Evolutionary conservation across 2,329 filamentous ascomycete genomes (phyloP), one percentile per base, ranked within the genome.

Genomic region (Phaeosphaeria sp.): DNA sequence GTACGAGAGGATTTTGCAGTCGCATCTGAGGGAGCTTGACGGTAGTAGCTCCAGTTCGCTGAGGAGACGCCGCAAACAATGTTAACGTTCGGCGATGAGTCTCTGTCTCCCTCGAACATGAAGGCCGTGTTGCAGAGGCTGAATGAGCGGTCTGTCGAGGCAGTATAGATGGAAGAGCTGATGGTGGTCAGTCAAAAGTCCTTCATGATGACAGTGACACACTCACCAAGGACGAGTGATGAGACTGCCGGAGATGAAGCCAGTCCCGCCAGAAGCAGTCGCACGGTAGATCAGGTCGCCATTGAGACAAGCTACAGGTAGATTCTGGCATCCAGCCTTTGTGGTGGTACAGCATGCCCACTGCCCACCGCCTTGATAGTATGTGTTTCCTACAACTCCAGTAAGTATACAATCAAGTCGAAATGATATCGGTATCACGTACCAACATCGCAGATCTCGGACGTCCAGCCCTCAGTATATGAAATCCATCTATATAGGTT

Each of bases 111-210:
- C 52, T 72, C 69, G 51, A 57, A 74, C 39, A 74, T 73, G 57
- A 68, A 73, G 9, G 62, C 66, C 0, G 71, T 71, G 51, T 74
- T 74, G 51, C 72, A 74, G 2, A 73, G 56, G 15, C 64, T 63
- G 21, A 60, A 69, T 6, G 63, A 65, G 1, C 20, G 17, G 42
- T 68, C 63, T 5, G 48, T 40, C 11, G 62, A 46, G 20, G 66
- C 63, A 21, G 56, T 54, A 46, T 61, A 69, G 13, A 61, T 51
- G 9, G 45, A 46, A 13, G 66, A 66, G 50, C 67, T 69, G 20
- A 6, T n/a, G 8, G 3, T 5, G 22, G 49, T 59, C 22, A 59
- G 53, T 27, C 18, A 9, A 3, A 17, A 44, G 36, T 4, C 43
- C 11, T 33, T 21, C 18, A 44, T 20, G 4, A 40, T 1, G 9